Conservation (phyloP, 805 yeast species). For the Kluyveromyces lactis region DNA sequence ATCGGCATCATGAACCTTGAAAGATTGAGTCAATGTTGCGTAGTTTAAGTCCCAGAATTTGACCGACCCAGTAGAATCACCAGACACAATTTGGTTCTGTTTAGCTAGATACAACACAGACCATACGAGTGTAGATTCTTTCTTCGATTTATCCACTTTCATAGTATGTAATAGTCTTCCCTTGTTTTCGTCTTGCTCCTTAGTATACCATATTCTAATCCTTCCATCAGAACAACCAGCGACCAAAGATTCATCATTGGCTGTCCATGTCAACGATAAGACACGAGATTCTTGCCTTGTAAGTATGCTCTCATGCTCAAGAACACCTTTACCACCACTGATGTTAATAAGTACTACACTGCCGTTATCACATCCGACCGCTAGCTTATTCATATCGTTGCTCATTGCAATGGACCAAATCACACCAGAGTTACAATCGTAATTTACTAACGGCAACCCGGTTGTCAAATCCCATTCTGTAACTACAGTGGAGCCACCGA, state of each 20-base stretch:
- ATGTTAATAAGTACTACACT: conserved; percentile 75
- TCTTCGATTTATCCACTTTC: conserved; percentile 84
- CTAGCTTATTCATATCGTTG: conserved; percentile 51
- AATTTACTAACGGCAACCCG: conserved; percentile 63
- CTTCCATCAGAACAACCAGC: conserved; percentile 97
- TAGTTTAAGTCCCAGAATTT: conserved; percentile 86
- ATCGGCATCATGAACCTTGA: conserved; percentile 85
- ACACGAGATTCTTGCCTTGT: conserved; percentile 82
- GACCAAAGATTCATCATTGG: conserved; percentile 46
- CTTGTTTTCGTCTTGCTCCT: conserved; percentile 30
- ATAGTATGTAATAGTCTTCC: conserved; percentile 75
- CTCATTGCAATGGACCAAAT: conserved; percentile 82
- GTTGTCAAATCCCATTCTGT: conserved; percentile 87
- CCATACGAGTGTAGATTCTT: conserved; percentile 90
- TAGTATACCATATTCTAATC: conserved; percentile 69
- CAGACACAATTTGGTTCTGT: conserved; percentile 75
- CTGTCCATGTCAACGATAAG: conserved; percentile 69
- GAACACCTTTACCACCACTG: conserved; percentile 76
- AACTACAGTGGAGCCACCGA: conserved; percentile 85
- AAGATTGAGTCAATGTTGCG: conserved; percentile 71
- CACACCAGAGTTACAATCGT: conserved; percentile 87
- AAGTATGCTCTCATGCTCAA: conserved; percentile 67
- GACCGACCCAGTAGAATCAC: conserved; percentile 92
- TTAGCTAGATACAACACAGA: conserved; percentile 56
- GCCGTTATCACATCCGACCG: conserved; percentile 96